Percentiles rank a stretch among this genome's conserved stretches.
Evolutionary conservation across 768 basidiomycete species (phyloP).

Genomic region (Leccinellum luteum): DNA sequence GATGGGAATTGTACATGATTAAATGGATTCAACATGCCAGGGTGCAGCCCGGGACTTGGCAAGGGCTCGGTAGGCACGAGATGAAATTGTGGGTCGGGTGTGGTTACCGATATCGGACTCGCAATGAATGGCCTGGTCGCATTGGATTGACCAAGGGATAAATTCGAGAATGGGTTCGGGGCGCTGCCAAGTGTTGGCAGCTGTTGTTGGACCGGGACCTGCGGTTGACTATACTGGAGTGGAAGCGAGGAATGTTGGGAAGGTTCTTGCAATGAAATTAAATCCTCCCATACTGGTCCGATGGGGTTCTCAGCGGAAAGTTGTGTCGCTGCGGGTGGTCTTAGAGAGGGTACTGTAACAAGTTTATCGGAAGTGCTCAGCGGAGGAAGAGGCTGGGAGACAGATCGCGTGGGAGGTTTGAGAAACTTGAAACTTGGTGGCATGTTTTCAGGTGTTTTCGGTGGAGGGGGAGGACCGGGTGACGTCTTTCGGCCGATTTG

Average conservation of each 20-base stretch:
- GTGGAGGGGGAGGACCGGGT: conserved; percentile 26
- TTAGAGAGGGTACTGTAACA: conserved; percentile 1
- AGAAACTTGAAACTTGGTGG: conserved; percentile 21
- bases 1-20: conserved; percentile 4
- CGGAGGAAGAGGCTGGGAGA: conserved; percentile 36
- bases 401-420: conserved; percentile 25
- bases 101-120: conserved; percentile 9
- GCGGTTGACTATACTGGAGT: conserved; percentile 37
- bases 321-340: conserved; percentile 3
- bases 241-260: conserved; percentile 43
- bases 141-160: conserved; percentile 9
- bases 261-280: conserved; percentile 47
- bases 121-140: not conserved
- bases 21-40: conserved; percentile 20
- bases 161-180: conserved; percentile 22
- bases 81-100: conserved; percentile 1
- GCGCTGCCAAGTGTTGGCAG: not conserved
- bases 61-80: conserved; percentile 4
- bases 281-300: conserved; percentile 59
- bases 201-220: conserved; percentile 9
- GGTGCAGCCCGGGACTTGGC: conserved; percentile 14
- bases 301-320: conserved; percentile 18
- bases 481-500: conserved; percentile 18
- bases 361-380: conserved; percentile 14
- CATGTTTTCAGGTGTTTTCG: conserved; percentile 27